Evolutionary conservation across 306 rosid genomes (phyloP), one percentile per base, ranked within the genome.

Genomic region (Prunus padus): DNA sequence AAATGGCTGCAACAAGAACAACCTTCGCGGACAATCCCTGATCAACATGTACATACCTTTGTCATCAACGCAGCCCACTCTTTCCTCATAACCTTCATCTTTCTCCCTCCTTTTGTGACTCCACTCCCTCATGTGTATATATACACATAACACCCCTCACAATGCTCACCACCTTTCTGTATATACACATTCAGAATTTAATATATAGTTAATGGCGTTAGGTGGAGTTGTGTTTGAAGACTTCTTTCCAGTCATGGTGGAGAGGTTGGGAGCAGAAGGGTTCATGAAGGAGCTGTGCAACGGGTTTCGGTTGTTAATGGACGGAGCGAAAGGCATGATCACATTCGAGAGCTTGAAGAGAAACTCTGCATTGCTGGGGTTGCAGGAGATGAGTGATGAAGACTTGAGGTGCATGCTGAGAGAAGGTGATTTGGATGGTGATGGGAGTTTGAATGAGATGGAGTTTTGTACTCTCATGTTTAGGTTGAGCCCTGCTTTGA

Each of bases 401-500:
- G 98, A 93, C 74, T 44, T 90, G 23, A 77, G 31, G 85, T 79
- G 86, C 67, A 91, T 91, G 98, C 77, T 89, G 25, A 84, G 80
- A 72, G 97, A 91, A 88, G 97, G 98, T 5, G 98, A 93, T 80
- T 56, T 83, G 60, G 97, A 93, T 73, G 94, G 94, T 0, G 94
- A 91, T 84, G 94, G 89, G 4, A 90, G 89, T 65, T 83, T 93
- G 45, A 75, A 78, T 67, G 92, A 91, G 80, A 87, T 87, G 96
- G 98, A 91, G 80, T 93, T 93, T 59, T 93, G 90, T 45, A 89
- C 89, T 3, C 93, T 93, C 56, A 91, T 91, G 98, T 84, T 93
- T 72, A 87, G 88, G 85, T 54, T 93, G 68, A 93, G 98, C 59
- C 98, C 98, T 80, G 82, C 76, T 47, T 84, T 93, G 83, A 93